Evolutionary conservation across 129 eudicot species (phyloP).

Genomic region (Pseudognaphalium luteoalbum): DNA sequence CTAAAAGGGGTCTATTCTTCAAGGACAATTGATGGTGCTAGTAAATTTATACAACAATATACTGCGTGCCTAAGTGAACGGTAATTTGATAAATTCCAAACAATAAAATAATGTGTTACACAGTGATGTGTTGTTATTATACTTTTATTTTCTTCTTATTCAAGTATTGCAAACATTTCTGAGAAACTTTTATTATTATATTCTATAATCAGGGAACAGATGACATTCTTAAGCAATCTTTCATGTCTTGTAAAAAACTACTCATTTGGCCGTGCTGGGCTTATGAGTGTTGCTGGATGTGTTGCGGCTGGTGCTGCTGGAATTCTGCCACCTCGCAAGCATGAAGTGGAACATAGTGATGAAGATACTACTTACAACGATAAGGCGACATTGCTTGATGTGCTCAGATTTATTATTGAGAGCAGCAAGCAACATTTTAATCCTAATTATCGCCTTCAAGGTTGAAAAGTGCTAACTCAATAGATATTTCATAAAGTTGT

Average conservation of each 20-base stretch:
- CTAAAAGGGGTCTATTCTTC: constrained; percentile 78
- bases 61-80: constrained; percentile 49
- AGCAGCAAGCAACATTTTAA: constrained; percentile 94
- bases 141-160: background rate
- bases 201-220: constrained; percentile 57
- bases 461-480: constrained; percentile 35
- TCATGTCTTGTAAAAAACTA: constrained; percentile 61
- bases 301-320: constrained; percentile 61
- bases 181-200: background rate
- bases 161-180: background rate
- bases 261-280: constrained; percentile 89
- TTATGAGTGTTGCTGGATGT: constrained; percentile 84
- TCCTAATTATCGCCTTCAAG: constrained; percentile 81
- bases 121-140: background rate
- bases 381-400: constrained; percentile 62
- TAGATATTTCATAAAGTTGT: background rate
- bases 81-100: constrained; percentile 35
- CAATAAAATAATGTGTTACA: background rate
- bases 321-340: constrained; percentile 23
- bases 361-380: constrained; percentile 38
- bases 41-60: constrained; percentile 59
- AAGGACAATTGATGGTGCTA: constrained; percentile 70
- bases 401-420: constrained; percentile 73
- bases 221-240: constrained; percentile 53
- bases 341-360: constrained; percentile 27